Conservation (phyloP, 2,329 filamentous ascomycete species). For the Nigrograna mackinnonii region DNA sequence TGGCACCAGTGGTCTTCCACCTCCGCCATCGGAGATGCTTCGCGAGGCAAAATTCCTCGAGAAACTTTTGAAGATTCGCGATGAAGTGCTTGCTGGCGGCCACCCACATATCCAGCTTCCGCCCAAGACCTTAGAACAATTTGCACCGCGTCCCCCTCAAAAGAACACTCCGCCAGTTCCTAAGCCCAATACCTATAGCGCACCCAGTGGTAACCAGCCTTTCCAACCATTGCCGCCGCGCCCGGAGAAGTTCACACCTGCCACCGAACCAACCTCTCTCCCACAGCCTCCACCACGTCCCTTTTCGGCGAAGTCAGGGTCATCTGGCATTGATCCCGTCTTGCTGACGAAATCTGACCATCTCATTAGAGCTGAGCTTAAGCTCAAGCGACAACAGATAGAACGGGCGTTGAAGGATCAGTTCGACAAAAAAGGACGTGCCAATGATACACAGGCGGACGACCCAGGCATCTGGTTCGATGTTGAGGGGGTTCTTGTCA, state of each 20-base stretch:
- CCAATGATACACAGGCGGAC: slow-evolving; percentile 50
- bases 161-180: slow-evolving; percentile 6
- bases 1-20: slow-evolving; percentile 39
- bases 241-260: slow-evolving; percentile 29
- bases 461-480: slow-evolving; percentile 50
- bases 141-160: slow-evolving; percentile 37
- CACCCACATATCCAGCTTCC: slow-evolving; percentile 66
- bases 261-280: slow-evolving; percentile 25
- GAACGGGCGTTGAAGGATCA: slow-evolving; percentile 80
- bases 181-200: slow-evolving; percentile 34
- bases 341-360: slow-evolving; percentile 85
- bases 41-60: slow-evolving; percentile 63
- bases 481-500: slow-evolving; percentile 44
- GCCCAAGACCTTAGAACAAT: slow-evolving; percentile 53
- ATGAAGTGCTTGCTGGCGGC: slow-evolving; percentile 77
- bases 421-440: slow-evolving; percentile 62
- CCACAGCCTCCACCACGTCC: slow-evolving; percentile 30
- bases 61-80: slow-evolving; percentile 79
- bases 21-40: slow-evolving; percentile 39
- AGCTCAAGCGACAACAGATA: slow-evolving; percentile 77
- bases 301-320: slow-evolving; percentile 48
- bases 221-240: slow-evolving; percentile 31
- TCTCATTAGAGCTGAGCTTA: slow-evolving; percentile 78
- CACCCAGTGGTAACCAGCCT: slow-evolving; percentile 24
- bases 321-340: slow-evolving; percentile 77